Evolutionary conservation across 192 early-diverging fungal genomes (phyloP).

Genomic region (Ramicandelaber brevisporus): DNA sequence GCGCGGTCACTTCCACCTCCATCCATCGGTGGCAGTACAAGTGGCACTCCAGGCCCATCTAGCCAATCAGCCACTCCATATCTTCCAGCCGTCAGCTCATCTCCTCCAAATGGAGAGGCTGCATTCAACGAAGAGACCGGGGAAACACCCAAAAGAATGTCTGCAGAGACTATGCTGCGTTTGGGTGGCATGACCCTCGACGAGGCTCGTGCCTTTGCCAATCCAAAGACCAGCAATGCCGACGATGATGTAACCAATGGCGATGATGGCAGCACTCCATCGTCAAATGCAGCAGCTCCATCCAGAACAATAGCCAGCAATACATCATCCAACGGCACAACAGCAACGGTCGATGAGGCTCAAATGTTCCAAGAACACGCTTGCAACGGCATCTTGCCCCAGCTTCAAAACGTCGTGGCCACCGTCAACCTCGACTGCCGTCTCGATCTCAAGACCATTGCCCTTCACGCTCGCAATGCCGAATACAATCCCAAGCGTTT

Average conservation of each 20-base stretch:
- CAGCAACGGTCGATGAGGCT: too few species aligned
- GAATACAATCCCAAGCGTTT: constrained; percentile 99
- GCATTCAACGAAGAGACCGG: not conserved
- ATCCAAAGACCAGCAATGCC: constrained; percentile 1
- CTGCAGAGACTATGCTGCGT: not conserved
- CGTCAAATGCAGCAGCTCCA: constrained; percentile 12
- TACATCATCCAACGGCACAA: too few species aligned
- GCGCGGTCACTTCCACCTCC: too few species aligned
- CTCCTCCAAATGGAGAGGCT: too few species aligned
- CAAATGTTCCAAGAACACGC: not conserved
- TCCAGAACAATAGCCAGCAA: too few species aligned
- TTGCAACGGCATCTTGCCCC: not conserved
- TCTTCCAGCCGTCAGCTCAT: too few species aligned
- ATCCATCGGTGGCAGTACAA: too few species aligned
- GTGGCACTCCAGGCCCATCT: not conserved
- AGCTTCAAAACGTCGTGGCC: constrained; percentile 80
- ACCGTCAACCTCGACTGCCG: constrained; percentile 95
- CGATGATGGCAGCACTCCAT: constrained; percentile 14
- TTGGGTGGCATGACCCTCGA: not conserved
- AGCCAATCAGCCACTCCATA: not conserved
- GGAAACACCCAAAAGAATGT: not conserved
- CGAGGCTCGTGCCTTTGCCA: not conserved
- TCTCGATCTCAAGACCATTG: constrained; percentile 95
- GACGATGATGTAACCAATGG: constrained; percentile 3
- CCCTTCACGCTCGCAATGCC: constrained; percentile 96